These are phyloP conservation scores for Cryptococcus floricola DNA, from an alignment of 1,284 basidiomycete genomes.

Conservation along the genomic window DNA sequence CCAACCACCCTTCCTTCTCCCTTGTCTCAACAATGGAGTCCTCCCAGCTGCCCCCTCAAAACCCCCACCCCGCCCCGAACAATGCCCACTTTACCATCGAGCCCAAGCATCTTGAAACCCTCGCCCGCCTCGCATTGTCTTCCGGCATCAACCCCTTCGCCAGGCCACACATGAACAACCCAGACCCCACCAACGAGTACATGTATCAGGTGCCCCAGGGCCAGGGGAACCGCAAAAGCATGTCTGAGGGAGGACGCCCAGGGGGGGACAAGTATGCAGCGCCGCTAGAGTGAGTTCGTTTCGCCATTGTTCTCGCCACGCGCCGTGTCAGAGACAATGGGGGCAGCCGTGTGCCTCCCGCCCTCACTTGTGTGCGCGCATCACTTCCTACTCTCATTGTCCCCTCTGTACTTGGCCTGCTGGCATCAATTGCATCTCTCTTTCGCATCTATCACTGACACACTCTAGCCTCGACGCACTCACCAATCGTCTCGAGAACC, in stretches of 20 bases:
- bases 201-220: slow-evolving; percentile 25
- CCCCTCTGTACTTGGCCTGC: neutral
- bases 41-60: no score
- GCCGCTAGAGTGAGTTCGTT: slow-evolving; percentile 15
- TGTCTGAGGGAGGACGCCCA: slow-evolving; percentile 6
- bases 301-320: neutral
- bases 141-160: slow-evolving; percentile 11
- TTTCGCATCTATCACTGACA: neutral
- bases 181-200: slow-evolving; percentile 28
- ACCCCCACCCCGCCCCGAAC: no score
- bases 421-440: neutral
- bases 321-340: neutral
- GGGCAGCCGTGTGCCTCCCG: neutral
- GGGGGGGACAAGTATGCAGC: neutral
- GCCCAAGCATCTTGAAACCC: no score
- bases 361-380: neutral
- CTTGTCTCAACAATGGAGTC: no score
- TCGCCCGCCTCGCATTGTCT: no score
- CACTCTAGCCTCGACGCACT: slow-evolving; percentile 13
- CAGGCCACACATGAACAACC: slow-evolving; percentile 16
- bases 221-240: neutral
- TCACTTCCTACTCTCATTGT: neutral
- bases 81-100: no score
- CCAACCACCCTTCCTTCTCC: no score
- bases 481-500: neutral